Evolutionary conservation across 1,139 yeast genomes (phyloP).

Genomic region (Yamadazyma spencermartinsiae): DNA sequence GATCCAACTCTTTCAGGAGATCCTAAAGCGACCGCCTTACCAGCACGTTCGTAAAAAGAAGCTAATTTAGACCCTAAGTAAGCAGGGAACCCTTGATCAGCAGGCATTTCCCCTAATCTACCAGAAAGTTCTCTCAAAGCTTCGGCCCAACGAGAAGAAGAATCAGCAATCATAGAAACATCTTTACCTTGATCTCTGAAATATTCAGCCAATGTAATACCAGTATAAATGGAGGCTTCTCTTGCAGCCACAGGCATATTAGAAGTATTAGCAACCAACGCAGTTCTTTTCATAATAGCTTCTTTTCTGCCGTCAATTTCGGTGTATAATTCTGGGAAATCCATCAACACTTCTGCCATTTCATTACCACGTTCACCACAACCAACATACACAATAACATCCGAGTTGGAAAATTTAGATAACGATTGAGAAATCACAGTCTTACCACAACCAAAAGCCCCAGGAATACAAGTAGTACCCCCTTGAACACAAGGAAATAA

Average conservation of each 20-base stretch:
- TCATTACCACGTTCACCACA: constrained; percentile 96
- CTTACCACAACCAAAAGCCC: constrained; percentile 99
- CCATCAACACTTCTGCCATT: constrained; percentile 99
- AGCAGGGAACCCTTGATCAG: constrained; percentile 99
- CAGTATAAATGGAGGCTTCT: constrained; percentile 98
- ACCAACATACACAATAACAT: constrained; percentile 93
- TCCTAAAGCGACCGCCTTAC: constrained; percentile 93
- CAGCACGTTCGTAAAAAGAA: constrained; percentile 99
- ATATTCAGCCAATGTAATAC: constrained; percentile 97
- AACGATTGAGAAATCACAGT: constrained; percentile 97
- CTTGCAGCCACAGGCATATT: constrained; percentile 99
- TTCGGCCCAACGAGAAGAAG: constrained; percentile 99
- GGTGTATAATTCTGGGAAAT: constrained; percentile 95
- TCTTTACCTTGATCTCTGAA: constrained; percentile 99
- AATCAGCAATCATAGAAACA: constrained; percentile 99
- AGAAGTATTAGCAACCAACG: constrained; percentile 96
- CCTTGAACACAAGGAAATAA: constrained; percentile 99
- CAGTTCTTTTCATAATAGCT: constrained; percentile 99
- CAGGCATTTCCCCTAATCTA: constrained; percentile 99
- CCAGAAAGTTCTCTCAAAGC: constrained; percentile 99
- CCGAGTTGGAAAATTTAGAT: constrained; percentile 96
- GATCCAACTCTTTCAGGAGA: constrained; percentile 96
- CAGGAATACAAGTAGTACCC: constrained; percentile 99
- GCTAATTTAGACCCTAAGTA: constrained; percentile 98
- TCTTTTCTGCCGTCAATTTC: constrained; percentile 92